Base-by-base conservation (phyloP, 202 grass and related monocot genomes). In the Zizania palustris region DNA sequence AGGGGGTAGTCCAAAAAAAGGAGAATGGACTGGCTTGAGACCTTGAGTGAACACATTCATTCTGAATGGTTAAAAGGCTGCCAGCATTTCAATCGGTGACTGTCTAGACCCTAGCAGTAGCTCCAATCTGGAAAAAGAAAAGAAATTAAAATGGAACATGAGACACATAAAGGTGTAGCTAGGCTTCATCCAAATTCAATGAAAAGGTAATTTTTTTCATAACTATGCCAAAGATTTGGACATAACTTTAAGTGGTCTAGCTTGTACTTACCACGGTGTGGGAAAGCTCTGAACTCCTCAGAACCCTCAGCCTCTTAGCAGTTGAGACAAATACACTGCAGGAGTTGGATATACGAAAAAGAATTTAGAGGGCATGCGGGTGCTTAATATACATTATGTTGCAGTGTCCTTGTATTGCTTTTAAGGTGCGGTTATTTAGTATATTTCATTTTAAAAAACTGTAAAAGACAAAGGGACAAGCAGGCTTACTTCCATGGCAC, bases 401-500 rank as follows among this genome's bases (percentile, higher is more conserved):
- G 33, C 28, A 71, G 33, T 8, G 9, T 53, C 28, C 50, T 5
- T 11, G 14, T 48, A 28, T 72, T 72, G 7, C 15, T 72, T 80
- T 73, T 63, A 74, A 42, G 6, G 11, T 37, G 15, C 12, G 22
- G 55, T 70, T 61, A 51, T 51, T 51, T n/a, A 16, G 15, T 51
- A 51, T n/a, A 51, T 51, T 14, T 6, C 49, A 51, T 14, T 28
- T 28, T 51, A 51, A 51, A 42, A 60, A 76, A 65, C 18, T 76
- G 50, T 72, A 66, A 60, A 59, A 71, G 64, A 14, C 16, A 73
- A 60, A 42, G 51, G 53, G 60, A 74, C 21, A 61, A 36, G 11
- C 42, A 74, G 67, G 39, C 88, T 90, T 97, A 99, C 96, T 85
- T 85, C 96, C 96, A 99, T 16, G 96, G 89, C 64, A 93, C 88